Evolutionary conservation across 495 filamentous ascomycete species (phyloP).

Genomic region (Aspergillus incahuasiensis): DNA sequence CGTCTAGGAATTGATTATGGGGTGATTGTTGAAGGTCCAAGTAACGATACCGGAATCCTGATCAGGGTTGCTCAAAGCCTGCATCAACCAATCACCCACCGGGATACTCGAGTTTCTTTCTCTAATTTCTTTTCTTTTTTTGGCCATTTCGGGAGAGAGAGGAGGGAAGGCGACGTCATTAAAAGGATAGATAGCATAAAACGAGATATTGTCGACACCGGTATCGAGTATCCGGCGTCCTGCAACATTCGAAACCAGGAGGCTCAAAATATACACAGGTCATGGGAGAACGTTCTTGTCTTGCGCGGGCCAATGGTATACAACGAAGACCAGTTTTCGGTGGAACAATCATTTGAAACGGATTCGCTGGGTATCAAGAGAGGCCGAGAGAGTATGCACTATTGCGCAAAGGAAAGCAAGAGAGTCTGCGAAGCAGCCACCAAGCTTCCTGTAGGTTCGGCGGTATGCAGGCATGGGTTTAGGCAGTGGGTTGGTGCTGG

Average conservation of each 20-base stretch:
- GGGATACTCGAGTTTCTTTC: slow-evolving; percentile 20
- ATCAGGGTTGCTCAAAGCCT: slow-evolving; percentile 32
- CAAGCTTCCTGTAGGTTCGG: slow-evolving; percentile 17
- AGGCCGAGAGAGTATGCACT: slow-evolving; percentile 30
- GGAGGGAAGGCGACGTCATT: slow-evolving; percentile 9
- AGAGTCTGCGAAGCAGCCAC: slow-evolving; percentile 17
- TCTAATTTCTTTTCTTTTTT: slow-evolving; percentile 18
- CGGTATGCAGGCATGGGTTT: slow-evolving; percentile 22
- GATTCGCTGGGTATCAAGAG: slow-evolving; percentile 43
- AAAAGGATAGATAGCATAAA: slow-evolving; percentile 18
- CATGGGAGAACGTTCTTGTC: slow-evolving; percentile 11
- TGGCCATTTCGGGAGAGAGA: slow-evolving; percentile 9
- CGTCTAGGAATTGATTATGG: slow-evolving; percentile 38
- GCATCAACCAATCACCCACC: slow-evolving; percentile 27
- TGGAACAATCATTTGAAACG: slow-evolving; percentile 26
- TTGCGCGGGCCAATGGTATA: slow-evolving; percentile 17
- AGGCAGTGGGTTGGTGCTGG: slow-evolving; percentile 49
- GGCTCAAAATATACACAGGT: slow-evolving; percentile 20
- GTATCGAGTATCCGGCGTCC: slow-evolving; percentile 8
- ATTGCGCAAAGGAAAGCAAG: slow-evolving; percentile 24
- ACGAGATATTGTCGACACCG: slow-evolving; percentile 12
- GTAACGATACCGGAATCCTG: slow-evolving; percentile 31
- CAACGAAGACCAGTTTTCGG: slow-evolving; percentile 17
- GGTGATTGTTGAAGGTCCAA: slow-evolving; percentile 26
- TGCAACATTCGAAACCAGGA: slow-evolving; percentile 12